Evolutionary conservation across 1,139 yeast genomes (phyloP).

Genomic region (Suzukiozyma palmioleophila): DNA sequence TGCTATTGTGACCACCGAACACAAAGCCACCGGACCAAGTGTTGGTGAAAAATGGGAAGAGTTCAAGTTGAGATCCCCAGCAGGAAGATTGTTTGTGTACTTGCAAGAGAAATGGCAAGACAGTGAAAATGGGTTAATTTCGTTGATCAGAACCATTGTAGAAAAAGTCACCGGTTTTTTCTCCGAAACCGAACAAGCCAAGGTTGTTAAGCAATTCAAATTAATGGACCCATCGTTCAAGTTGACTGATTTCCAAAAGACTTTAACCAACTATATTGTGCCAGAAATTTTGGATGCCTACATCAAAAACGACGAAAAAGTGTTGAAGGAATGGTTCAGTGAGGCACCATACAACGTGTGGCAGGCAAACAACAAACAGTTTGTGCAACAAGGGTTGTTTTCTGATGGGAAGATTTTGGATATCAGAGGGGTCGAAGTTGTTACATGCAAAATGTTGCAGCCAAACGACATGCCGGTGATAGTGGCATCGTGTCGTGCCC

Average conservation of each 20-base stretch:
- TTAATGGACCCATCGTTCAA: constrained; percentile 88
- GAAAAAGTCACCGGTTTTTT: constrained; percentile 84
- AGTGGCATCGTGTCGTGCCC: constrained; percentile 94
- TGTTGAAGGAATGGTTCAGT: constrained; percentile 85
- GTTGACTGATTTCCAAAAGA: constrained; percentile 73
- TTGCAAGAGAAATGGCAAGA: constrained; percentile 84
- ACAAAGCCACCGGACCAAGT: constrained; percentile 69
- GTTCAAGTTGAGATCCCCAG: constrained; percentile 61
- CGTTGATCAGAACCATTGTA: constrained; percentile 72
- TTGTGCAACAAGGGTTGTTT: constrained; percentile 85
- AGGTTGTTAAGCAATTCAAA: constrained; percentile 80
- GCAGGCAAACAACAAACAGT: constrained; percentile 89
- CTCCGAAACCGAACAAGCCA: constrained; percentile 94
- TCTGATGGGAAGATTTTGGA: constrained; percentile 92
- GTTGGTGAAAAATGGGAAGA: constrained; percentile 64
- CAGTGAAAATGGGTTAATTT: constrained; percentile 87
- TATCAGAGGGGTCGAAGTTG: constrained; percentile 91
- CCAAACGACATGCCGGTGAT: constrained; percentile 92
- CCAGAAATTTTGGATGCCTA: constrained; percentile 97
- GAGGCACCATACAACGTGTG: constrained; percentile 97
- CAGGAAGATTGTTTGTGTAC: constrained; percentile 63
- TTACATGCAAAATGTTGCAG: constrained; percentile 81
- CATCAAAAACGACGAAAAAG: constrained; percentile 83
- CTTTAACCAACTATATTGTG: constrained; percentile 85
- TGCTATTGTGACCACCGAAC: constrained; percentile 77